These are phyloP conservation scores for Apophysomyces ossiformis DNA, from an alignment of 371 early-diverging fungal species.

Conservation along the genomic window DNA sequence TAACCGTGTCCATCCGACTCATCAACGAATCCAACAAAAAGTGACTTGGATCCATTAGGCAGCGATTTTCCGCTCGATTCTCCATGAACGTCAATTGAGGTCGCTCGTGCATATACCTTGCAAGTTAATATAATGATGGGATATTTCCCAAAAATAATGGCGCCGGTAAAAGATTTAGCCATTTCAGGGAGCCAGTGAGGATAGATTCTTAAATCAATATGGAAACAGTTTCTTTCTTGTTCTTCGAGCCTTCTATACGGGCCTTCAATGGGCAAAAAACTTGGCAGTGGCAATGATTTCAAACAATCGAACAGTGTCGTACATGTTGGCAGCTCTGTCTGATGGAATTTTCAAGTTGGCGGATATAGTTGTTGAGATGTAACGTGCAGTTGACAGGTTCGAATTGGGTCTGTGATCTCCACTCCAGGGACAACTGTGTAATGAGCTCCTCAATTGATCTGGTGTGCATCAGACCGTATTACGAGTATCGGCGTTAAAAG, in stretches of 20 bases:
- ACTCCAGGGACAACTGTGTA: too few relatives aligned
- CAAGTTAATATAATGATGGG: neutral
- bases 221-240: neutral
- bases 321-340: too few relatives aligned
- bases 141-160: neutral
- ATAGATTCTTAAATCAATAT: neutral
- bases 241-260: conserved; percentile 1
- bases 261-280: conserved; percentile 2
- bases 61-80: conserved; percentile 4
- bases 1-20: conserved; percentile 3
- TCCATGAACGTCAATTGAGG: neutral
- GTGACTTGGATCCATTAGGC: neutral
- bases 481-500: too few relatives aligned
- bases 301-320: neutral
- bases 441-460: too few relatives aligned
- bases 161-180: neutral
- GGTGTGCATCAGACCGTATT: too few relatives aligned
- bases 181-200: neutral
- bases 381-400: too few relatives aligned
- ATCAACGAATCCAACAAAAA: neutral
- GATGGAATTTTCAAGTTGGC: too few relatives aligned
- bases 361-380: too few relatives aligned
- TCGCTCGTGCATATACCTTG: conserved; percentile 1
- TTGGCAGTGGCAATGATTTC: neutral
- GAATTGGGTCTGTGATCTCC: too few relatives aligned